Percentiles rank a stretch among this genome's conserved stretches.
These are phyloP conservation scores for Puccinia novopanici DNA, from an alignment of 1,284 basidiomycete genomes.

Conservation along the genomic window DNA sequence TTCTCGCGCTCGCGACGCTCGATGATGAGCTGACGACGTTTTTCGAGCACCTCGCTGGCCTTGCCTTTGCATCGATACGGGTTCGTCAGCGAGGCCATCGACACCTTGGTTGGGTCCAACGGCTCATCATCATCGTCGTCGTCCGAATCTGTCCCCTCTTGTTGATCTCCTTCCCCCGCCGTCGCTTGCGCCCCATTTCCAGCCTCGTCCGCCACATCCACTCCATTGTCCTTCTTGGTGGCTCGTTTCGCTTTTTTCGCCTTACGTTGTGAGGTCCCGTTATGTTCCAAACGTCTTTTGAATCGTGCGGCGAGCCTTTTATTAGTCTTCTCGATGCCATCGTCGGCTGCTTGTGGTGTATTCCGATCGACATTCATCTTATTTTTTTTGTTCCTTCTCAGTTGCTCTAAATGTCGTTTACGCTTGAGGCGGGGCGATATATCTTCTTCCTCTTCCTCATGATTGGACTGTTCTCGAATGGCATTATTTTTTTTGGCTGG, in stretches of 20 bases:
- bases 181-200: not conserved
- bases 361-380: not conserved
- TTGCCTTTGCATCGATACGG: slow-evolving; percentile 68
- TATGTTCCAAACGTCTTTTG: not conserved
- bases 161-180: not conserved
- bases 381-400: slow-evolving; percentile 26
- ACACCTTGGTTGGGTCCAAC: slow-evolving; percentile 74
- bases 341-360: not conserved
- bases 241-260: not conserved
- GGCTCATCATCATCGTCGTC: slow-evolving; percentile 59
- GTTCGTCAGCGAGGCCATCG: slow-evolving; percentile 72
- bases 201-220: not conserved
- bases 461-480: not conserved
- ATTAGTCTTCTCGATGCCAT: not conserved
- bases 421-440: slow-evolving; percentile 25
- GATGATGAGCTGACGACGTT: slow-evolving; percentile 31
- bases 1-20: slow-evolving; percentile 46
- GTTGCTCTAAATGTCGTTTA: slow-evolving; percentile 28
- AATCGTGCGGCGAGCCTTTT: not conserved
- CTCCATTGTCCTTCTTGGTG: not conserved
- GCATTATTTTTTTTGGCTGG: not conserved
- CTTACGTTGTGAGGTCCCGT: too few relatives aligned
- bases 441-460: slow-evolving; percentile 7
- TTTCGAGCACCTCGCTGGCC: slow-evolving; percentile 46
- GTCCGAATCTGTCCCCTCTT: slow-evolving; percentile 2